Percentiles rank a stretch among this genome's conserved stretches.
Conservation (phyloP, 805 yeast species). For the Babjeviella inositovora region DNA sequence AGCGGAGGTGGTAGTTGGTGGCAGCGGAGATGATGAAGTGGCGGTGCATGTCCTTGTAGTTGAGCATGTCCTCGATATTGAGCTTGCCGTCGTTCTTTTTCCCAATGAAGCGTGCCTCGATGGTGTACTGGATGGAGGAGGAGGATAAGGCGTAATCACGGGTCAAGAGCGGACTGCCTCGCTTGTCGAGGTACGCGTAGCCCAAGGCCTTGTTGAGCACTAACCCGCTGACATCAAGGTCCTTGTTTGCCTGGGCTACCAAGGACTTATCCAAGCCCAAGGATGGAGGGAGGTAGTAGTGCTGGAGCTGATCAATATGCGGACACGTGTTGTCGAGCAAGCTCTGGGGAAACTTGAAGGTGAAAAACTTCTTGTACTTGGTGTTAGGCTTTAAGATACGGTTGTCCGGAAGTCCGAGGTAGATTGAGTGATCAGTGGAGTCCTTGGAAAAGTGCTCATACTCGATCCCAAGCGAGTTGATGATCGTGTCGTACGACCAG, state of each 20-base stretch:
- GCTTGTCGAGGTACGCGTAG: constrained; percentile 30
- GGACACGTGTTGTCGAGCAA: constrained; percentile 35
- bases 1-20: constrained; percentile 7
- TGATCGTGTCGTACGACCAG: constrained; percentile 20
- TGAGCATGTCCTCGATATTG: no score
- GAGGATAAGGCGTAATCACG: constrained; percentile 26
- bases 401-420: constrained; percentile 32
- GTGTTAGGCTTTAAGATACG: constrained; percentile 29
- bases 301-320: constrained; percentile 19
- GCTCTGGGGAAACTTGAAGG: constrained; percentile 39
- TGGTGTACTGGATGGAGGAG: constrained; percentile 27
- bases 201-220: constrained; percentile 27
- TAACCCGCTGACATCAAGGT: no score
- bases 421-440: no score
- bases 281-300: constrained; percentile 23
- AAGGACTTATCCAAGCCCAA: constrained; percentile 20
- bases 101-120: constrained; percentile 41
- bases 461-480: constrained; percentile 2
- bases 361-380: constrained; percentile 40
- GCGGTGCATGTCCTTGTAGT: no score
- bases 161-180: constrained; percentile 37
- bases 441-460: background rate
- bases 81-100: constrained; percentile 10
- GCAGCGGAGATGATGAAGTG: constrained; percentile 7
- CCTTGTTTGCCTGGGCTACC: constrained; percentile 2